A percentile compares a stretch with the other conserved stretches of the same genome.
phyloP scores from a whole-genome alignment of 1,139 yeast genomes.

The Protomyces inouyei region DNA sequence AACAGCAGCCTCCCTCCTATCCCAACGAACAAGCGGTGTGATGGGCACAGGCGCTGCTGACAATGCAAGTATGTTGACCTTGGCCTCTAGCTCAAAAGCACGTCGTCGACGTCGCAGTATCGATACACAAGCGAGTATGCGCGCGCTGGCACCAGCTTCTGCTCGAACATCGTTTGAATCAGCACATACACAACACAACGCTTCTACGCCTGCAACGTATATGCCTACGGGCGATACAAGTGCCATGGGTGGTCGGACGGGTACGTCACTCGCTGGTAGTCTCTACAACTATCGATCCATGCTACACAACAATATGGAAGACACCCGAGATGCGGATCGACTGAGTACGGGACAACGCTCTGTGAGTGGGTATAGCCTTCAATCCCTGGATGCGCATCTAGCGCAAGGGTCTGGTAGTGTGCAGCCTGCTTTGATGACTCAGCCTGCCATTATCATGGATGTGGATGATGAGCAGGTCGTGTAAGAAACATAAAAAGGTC shows the following conservation, averaged over 20 bases:
- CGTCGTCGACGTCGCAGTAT: conserved; percentile 5
- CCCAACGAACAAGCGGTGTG: neutral
- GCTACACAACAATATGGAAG: neutral
- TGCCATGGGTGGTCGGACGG: neutral
- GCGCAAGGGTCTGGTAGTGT: neutral
- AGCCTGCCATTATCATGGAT: neutral
- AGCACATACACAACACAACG: neutral
- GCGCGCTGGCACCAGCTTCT: conserved; percentile 21
- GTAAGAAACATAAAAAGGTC: neutral
- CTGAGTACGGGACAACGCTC: neutral
- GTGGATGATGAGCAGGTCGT: neutral
- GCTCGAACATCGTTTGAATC: conserved; percentile 23
- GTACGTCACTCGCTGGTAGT: neutral
- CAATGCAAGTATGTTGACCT: conserved; percentile 21
- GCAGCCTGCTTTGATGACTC: neutral
- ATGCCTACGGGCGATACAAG: neutral
- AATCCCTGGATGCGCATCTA: neutral
- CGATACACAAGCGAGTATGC: conserved; percentile 19
- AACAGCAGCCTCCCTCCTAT: conserved; percentile 11
- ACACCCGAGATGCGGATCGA: neutral
- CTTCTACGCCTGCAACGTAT: neutral
- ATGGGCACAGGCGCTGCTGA: conserved; percentile 13
- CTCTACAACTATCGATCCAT: neutral
- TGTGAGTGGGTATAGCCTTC: neutral
- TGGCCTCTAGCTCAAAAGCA: conserved; percentile 20